These are phyloP conservation scores for Colletotrichum chrysophilum DNA, from an alignment of 2,329 filamentous ascomycete genomes.

Conservation along the genomic window DNA sequence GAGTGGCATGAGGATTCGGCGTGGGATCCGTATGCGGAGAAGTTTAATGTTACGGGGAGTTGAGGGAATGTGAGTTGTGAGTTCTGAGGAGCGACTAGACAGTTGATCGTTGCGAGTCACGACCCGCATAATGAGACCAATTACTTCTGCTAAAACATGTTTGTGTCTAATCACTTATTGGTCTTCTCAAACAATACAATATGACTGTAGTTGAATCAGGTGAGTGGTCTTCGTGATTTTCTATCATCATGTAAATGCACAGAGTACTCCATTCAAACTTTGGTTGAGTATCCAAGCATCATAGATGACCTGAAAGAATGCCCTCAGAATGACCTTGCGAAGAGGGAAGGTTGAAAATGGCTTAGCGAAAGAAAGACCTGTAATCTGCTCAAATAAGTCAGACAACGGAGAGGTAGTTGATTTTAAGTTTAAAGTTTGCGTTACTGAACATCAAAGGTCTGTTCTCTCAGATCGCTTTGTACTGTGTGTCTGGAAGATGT, in stretches of 20 bases:
- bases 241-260: background rate
- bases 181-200: rapidly evolving
- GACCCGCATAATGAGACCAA: background rate
- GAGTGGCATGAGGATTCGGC: constrained; percentile 53
- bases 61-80: background rate
- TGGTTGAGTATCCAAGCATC: background rate
- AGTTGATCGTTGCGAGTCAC: background rate
- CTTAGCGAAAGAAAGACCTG: rapidly evolving
- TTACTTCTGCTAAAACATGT: rapidly evolving
- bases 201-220: background rate
- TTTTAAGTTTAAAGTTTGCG: background rate
- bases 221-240: background rate
- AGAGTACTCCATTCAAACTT: background rate
- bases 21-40: constrained; percentile 51
- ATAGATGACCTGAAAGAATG: background rate
- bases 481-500: background rate
- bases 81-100: background rate
- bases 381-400: background rate
- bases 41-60: constrained; percentile 6
- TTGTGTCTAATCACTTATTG: background rate
- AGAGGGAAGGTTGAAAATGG: background rate
- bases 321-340: background rate
- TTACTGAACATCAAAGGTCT: background rate
- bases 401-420: background rate
- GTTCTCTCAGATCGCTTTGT: background rate